These are phyloP conservation scores for Metschnikowia santaceciliae DNA, from an alignment of 805 yeast genomes.

Conservation along the genomic window DNA sequence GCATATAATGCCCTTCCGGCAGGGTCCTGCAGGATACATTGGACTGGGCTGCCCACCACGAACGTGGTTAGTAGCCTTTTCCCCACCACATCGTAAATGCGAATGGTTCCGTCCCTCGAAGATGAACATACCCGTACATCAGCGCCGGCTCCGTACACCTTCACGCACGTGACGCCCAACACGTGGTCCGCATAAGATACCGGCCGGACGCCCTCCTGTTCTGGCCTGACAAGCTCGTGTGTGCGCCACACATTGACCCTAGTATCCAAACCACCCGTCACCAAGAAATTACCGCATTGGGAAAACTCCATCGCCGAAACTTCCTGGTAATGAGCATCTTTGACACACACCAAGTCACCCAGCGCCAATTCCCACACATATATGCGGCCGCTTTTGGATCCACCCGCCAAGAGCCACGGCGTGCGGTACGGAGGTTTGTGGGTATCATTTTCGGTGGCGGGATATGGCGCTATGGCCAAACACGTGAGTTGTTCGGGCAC, in stretches of 20 bases:
- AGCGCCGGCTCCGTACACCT: conserved; percentile 48
- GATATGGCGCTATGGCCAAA: conserved; percentile 42
- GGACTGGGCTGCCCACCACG: conserved; percentile 57
- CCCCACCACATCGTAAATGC: conserved; percentile 59
- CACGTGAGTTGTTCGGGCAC: conserved; percentile 75
- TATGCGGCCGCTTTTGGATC: conserved; percentile 69
- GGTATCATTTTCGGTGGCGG: conserved; percentile 20
- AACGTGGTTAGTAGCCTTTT: conserved; percentile 59
- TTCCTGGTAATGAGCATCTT: conserved; percentile 81
- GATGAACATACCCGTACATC: conserved; percentile 66
- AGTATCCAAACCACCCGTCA: conserved; percentile 80
- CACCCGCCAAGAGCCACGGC: conserved; percentile 70
- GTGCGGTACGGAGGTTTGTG: conserved; percentile 39
- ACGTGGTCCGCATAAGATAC: conserved; percentile 59
- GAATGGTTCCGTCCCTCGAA: conserved; percentile 70
- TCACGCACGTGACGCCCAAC: conserved; percentile 48
- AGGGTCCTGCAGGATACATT: conserved; percentile 65
- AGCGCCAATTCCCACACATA: conserved; percentile 83
- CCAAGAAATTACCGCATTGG: conserved; percentile 56
- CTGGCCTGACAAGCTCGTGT: conserved; percentile 48
- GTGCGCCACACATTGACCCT: conserved; percentile 73
- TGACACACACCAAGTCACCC: conserved; percentile 67
- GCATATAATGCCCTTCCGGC: conserved; percentile 71
- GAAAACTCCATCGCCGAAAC: conserved; percentile 58
- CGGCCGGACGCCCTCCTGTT: conserved; percentile 48